Base-by-base conservation (phyloP, 2,329 filamentous ascomycete genomes). In the Fusarium pseudonygamai region DNA sequence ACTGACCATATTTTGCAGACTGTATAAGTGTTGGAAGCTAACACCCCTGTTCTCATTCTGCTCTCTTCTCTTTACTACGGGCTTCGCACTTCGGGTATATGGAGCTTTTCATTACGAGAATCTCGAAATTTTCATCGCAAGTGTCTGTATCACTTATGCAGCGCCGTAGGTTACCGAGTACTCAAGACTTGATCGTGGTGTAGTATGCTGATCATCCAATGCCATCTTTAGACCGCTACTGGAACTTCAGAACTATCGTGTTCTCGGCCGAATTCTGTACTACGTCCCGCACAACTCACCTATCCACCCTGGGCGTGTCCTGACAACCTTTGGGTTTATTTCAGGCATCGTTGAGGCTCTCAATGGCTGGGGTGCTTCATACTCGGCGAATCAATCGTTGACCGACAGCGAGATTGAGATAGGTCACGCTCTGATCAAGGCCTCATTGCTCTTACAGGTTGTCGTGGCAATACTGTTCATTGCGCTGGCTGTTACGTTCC, bases 221-320 rank as follows among this genome's bases (percentile, higher is more conserved):
- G 18, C 18, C 24, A 18, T 30, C 22, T 12, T 30, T 49, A 87
- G 87, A 22, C 90, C 90, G 1, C 83, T 91, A 6, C 85, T 91
- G 45, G 89, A 90, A 59, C 83, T 89, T 7, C 85, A 88, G 62
- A 90, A 91, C 76, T 92, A 91, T 79, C 86, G 90, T 73, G 85
- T 91, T 62, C 85, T 92, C 30, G 87, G 87, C 5, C 86, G 89
- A 8, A 83, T 90, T 18, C 83, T 92, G 26, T 88, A 88, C 78
- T 88, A 79, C 55, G 83, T 90, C 6, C 89, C 89, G 0, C 88
- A 90, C 76, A 84, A 88, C 64, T 84, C 89, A 0, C 89, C 89
- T 0, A 78, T 88, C 37, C 81, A 85, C 43, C 85, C 86, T 0
- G 81, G 83, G 28, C 79, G 82, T 32, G 84, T 87, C 22, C 74